Evolutionary conservation across 2,329 filamentous ascomycete genomes (phyloP).

Genomic region (Venturia nashicola): DNA sequence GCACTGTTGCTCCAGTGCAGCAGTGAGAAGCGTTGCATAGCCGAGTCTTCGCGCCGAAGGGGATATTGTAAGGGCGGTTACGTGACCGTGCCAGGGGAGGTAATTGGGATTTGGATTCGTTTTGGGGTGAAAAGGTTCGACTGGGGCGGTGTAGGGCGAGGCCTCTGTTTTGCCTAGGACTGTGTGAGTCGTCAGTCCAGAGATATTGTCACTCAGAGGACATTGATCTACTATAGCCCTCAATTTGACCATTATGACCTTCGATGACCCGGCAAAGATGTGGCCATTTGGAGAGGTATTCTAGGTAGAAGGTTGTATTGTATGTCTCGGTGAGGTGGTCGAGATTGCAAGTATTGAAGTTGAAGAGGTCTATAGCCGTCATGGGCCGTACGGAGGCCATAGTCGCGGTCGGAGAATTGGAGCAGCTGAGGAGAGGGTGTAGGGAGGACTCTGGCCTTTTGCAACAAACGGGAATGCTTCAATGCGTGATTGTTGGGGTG

Average conservation of each 20-base stretch:
- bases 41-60: slow-evolving; percentile 76
- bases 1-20: slow-evolving; percentile 69
- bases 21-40: slow-evolving; percentile 71
- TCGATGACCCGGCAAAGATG: slow-evolving; percentile 88
- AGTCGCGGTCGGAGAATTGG: background rate
- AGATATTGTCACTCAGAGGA: background rate
- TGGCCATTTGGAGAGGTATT: slow-evolving; percentile 94
- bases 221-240: slow-evolving; percentile 71
- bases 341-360: slow-evolving; percentile 87
- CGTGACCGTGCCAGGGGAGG: slow-evolving; percentile 98
- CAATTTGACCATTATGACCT: slow-evolving; percentile 73
- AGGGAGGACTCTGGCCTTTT: too few species aligned
- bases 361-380: slow-evolving; percentile 70
- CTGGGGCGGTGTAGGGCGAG: slow-evolving; percentile 56
- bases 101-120: slow-evolving; percentile 48
- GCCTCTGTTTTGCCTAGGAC: slow-evolving; percentile 97
- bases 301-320: slow-evolving; percentile 86
- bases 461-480: too few species aligned
- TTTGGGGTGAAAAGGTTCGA: slow-evolving; percentile 55
- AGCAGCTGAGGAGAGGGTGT: too few species aligned
- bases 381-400: slow-evolving; percentile 86
- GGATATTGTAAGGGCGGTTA: slow-evolving; percentile 87
- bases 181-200: slow-evolving; percentile 23
- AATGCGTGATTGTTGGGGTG: too few species aligned
- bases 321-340: slow-evolving; percentile 98